Conservation (phyloP, 495 filamentous ascomycete species). For the Aspergillus asperescens region DNA sequence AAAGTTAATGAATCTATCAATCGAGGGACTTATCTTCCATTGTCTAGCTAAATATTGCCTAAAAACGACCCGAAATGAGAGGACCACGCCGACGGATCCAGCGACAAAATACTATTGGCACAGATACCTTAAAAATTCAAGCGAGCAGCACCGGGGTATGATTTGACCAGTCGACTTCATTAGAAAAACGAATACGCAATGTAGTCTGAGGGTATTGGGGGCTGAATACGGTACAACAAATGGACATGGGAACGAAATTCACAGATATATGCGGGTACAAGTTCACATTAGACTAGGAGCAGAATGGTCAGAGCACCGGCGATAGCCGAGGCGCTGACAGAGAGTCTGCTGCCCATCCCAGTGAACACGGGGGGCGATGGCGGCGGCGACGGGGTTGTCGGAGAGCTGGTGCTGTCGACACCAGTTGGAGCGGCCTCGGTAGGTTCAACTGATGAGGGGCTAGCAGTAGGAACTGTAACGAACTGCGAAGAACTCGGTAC, state of each 20-base stretch:
- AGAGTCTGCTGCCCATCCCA: conserved; percentile 23
- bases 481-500: conserved; percentile 4
- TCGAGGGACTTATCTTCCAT: no score
- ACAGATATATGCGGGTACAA: background rate
- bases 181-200: background rate
- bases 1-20: no score
- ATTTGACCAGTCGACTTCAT: no score
- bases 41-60: no score
- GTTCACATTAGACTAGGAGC: conserved; percentile 11
- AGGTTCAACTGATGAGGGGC: background rate
- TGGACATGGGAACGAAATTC: background rate
- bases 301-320: conserved; percentile 18
- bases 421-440: conserved; percentile 2
- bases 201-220: background rate
- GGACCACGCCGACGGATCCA: no score
- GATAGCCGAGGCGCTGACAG: conserved; percentile 18
- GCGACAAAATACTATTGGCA: no score
- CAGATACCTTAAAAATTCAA: no score
- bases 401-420: background rate
- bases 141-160: no score
- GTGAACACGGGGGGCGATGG: conserved; percentile 27
- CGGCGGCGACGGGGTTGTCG: conserved; percentile 16
- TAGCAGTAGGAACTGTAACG: conserved; percentile 14
- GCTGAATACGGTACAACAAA: background rate
- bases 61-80: no score